Percentiles rank a stretch among this genome's conserved stretches.
Evolutionary conservation across 148 eudicot genomes (phyloP).

Genomic region (Fallopia convolvulus): DNA sequence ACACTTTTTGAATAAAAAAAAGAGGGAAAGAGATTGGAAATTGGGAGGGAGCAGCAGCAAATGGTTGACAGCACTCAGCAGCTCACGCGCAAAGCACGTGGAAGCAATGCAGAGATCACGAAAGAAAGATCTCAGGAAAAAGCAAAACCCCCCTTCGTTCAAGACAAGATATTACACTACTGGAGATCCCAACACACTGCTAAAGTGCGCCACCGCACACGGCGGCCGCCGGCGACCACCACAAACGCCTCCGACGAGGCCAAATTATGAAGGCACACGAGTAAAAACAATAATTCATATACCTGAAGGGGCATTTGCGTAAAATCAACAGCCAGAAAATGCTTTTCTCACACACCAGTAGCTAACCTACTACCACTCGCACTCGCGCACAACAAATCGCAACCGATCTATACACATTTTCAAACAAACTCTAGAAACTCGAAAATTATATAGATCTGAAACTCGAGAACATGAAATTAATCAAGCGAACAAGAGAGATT

Average conservation of each 20-base stretch:
- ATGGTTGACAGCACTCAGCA: not conserved
- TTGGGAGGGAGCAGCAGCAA: not conserved
- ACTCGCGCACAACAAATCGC: not conserved
- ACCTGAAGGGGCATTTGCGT: conserved; percentile 3
- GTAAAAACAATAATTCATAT: not conserved
- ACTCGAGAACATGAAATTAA: not conserved
- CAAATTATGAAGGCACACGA: not conserved
- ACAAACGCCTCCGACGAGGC: not conserved
- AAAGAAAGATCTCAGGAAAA: not conserved
- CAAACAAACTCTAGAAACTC: not conserved
- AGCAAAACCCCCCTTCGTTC: not conserved
- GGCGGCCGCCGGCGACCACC: not conserved
- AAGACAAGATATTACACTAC: not conserved
- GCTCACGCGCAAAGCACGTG: not conserved
- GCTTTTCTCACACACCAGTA: not conserved
- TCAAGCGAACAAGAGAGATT: not conserved
- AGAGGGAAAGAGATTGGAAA: not conserved
- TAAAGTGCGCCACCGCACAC: conserved; percentile 2
- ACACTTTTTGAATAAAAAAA: not conserved
- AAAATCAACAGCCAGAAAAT: not conserved
- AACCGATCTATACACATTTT: not conserved
- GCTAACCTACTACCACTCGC: conserved; percentile 2
- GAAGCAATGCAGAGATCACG: not conserved
- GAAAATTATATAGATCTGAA: not conserved
- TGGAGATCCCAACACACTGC: not conserved